Conservation (phyloP, 805 yeast genomes). For the Hemisphaericaspora nanyangensis region DNA sequence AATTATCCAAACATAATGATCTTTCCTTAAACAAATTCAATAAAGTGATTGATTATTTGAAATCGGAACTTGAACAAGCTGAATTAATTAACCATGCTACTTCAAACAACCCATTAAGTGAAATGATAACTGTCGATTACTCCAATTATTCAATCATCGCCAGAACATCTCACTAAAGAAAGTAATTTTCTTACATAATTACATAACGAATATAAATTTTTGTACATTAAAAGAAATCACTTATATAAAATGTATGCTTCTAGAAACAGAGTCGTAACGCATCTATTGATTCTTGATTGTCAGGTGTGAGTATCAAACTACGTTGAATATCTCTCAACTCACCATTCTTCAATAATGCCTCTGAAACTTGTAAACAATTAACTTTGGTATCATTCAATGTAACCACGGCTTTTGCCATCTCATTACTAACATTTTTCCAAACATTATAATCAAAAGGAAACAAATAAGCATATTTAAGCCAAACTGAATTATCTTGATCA, state of each 20-base stretch:
- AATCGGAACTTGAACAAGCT: constrained; percentile 32
- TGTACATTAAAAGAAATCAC: background rate
- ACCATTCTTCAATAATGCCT: constrained; percentile 47
- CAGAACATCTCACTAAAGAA: constrained; percentile 8
- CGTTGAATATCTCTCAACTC: constrained; percentile 58
- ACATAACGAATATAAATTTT: background rate
- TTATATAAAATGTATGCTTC: too few relatives aligned
- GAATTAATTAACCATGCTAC: constrained; percentile 19
- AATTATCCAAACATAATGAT: constrained; percentile 44
- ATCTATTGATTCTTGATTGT: constrained; percentile 10
- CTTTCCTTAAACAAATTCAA: constrained; percentile 38
- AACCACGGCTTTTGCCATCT: constrained; percentile 58
- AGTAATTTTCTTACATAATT: background rate
- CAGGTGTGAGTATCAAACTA: constrained; percentile 62
- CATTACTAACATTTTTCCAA: constrained; percentile 64
- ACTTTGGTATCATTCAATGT: constrained; percentile 46
- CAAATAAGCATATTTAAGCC: constrained; percentile 70
- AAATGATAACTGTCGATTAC: constrained; percentile 41
- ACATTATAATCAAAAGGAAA: constrained; percentile 67
- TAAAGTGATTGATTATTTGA: constrained; percentile 42
- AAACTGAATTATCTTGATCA: constrained; percentile 23
- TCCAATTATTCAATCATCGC: constrained; percentile 39
- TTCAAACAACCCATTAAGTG: constrained; percentile 10
- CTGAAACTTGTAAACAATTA: constrained; percentile 49
- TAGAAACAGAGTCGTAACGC: constrained; percentile 7